Evolutionary conservation across 2,329 filamentous ascomycete species (phyloP).

Genomic region (Karstenula rhodostoma): DNA sequence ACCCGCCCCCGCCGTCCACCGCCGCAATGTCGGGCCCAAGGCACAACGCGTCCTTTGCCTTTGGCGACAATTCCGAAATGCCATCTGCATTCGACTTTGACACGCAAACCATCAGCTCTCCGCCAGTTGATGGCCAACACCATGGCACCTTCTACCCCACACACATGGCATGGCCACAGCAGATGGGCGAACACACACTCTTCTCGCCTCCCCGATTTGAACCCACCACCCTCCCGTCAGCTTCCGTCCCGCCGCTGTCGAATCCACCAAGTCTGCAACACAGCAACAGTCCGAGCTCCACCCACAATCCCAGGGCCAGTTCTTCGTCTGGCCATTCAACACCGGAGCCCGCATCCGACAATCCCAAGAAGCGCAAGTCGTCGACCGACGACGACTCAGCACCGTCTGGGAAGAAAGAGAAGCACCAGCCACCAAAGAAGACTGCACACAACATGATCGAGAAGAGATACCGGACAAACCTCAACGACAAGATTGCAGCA

Average conservation of each 20-base stretch:
- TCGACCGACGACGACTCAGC: slow-evolving; percentile 62
- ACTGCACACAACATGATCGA: slow-evolving; percentile 98
- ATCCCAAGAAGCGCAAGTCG: slow-evolving; percentile 51
- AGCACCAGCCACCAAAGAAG: slow-evolving; percentile 74
- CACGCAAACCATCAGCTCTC: slow-evolving; percentile 41
- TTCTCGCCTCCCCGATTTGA: slow-evolving; percentile 41
- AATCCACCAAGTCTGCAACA: slow-evolving; percentile 48
- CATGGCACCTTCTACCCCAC: slow-evolving; percentile 42
- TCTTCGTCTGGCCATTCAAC: slow-evolving; percentile 66
- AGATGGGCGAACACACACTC: slow-evolving; percentile 30
- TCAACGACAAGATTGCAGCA: slow-evolving; percentile 96
- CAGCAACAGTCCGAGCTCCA: slow-evolving; percentile 44
- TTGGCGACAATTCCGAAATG: slow-evolving; percentile 42
- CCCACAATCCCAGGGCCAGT: slow-evolving; percentile 42
- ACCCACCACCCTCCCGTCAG: slow-evolving; percentile 31
- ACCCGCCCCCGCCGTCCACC: slow-evolving; percentile 37
- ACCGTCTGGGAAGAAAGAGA: slow-evolving; percentile 61
- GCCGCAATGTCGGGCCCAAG: slow-evolving; percentile 30
- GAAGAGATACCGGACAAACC: slow-evolving; percentile 93
- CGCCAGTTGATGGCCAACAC: slow-evolving; percentile 36
- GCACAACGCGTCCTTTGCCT: slow-evolving; percentile 39
- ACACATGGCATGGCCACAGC: slow-evolving; percentile 37
- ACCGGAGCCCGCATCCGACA: slow-evolving; percentile 58
- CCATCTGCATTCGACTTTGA: slow-evolving; percentile 47
- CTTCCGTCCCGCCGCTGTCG: slow-evolving; percentile 36